Base-by-base conservation (phyloP, 108 stramenopile genomes). In the Nitzschia sp. region DNA sequence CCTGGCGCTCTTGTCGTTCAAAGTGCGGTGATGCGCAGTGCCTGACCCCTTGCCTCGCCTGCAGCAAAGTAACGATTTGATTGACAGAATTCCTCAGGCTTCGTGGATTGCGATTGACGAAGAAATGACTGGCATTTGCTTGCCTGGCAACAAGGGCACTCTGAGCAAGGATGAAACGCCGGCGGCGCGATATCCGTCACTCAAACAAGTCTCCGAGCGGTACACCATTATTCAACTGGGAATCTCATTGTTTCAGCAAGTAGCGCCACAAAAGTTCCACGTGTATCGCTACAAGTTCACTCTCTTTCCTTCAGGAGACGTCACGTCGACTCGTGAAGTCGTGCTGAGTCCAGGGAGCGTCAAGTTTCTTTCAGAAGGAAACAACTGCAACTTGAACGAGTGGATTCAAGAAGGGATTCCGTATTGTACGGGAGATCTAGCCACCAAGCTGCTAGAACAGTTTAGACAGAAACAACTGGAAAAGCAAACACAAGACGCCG, bases 111-210 rank as follows among this genome's bases (percentile, higher is more conserved):
- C 90, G 15, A 85, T 94, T 34, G 90, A 94, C 61, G 87, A 88
- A 51, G 93, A 94, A 78, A 89, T 94, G 88, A 94, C 87, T 2
- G 93, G 93, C 8, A 94, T 94, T 32, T 58, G 31, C 1, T n/a
- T 88, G 5, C 85, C 83, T 18, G 23, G 9, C 28, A 24, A 4
- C 18, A 9, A 45, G 29, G 56, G 21, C 59, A 11, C 71, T 19
- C 68, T 79, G 1, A 70, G 81, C 60, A 91, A 94, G 64, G 77
- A 83, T 11, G 80, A 91, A 35, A 62, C 83, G 30, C 93, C 93
- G 2, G 35, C 38, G 4, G 68, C 77, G 54, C 65, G 84, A 23
- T 94, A 91, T 45, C 42, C 65, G 5, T 45, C 48, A 23, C 46
- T 82, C 35, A 92, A 88, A 66, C 61, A 29, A 0, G 91, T 72